Percentiles rank a stretch among this genome's conserved stretches.
phyloP scores from a whole-genome alignment of 345 rosid genomes.

The Hypericum androsaemum region DNA sequence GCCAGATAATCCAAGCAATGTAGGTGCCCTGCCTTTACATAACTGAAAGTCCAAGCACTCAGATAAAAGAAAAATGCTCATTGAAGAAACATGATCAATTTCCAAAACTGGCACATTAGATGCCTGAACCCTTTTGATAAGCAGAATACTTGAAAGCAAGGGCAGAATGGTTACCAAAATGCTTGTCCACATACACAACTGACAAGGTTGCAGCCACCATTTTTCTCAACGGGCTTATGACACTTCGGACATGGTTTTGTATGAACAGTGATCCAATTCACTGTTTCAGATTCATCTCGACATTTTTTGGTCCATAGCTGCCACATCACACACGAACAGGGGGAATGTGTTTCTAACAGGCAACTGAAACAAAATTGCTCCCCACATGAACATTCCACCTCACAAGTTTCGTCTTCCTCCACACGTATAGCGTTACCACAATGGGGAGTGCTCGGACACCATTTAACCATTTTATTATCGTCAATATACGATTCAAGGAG shows the following conservation, averaged over 20 bases:
- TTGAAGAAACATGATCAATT: too few species aligned
- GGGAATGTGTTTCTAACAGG: conserved; percentile 30
- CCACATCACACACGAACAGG: conserved; percentile 36
- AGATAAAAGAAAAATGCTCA: too few species aligned
- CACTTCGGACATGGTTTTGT: conserved; percentile 63
- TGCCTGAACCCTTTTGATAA: too few species aligned
- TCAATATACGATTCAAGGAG: conserved; percentile 35
- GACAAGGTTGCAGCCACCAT: conserved; percentile 63
- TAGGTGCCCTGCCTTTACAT: too few species aligned
- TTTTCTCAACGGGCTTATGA: conserved; percentile 46
- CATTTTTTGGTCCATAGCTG: conserved; percentile 36
- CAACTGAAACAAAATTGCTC: conserved; percentile 35
- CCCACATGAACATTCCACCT: conserved; percentile 22
- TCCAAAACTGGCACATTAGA: too few species aligned
- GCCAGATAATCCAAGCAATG: too few species aligned
- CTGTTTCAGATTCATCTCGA: conserved; percentile 44
- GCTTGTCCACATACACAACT: conserved; percentile 47
- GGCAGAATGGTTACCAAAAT: conserved; percentile 40
- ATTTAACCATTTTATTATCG: conserved; percentile 36
- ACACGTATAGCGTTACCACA: conserved; percentile 34
- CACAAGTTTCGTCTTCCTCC: conserved; percentile 27
- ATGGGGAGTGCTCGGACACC: conserved; percentile 46
- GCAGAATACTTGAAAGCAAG: too few species aligned
- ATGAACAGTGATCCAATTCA: conserved; percentile 45
- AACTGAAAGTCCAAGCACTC: too few species aligned